phyloP scores from a whole-genome alignment of 768 basidiomycete genomes.

The Macrocybe gigantea region DNA sequence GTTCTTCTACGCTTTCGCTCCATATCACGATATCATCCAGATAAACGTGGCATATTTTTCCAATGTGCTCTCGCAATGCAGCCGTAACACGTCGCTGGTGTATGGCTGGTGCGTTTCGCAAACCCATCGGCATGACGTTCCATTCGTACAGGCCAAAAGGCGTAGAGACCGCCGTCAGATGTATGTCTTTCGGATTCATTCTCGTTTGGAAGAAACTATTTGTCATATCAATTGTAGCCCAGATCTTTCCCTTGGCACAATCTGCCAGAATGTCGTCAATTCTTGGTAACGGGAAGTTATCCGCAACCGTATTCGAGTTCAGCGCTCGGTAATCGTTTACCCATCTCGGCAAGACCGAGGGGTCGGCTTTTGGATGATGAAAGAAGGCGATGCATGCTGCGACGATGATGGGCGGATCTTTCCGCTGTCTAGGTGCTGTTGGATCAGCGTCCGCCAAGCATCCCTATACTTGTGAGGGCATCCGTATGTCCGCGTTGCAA shows the following conservation, averaged over 20 bases:
- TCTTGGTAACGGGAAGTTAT: conserved; percentile 19
- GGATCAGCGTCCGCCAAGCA: too few relatives aligned
- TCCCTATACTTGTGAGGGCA: too few relatives aligned
- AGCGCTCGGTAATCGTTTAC: conserved; percentile 20
- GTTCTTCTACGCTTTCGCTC: conserved; percentile 19
- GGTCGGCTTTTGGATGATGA: too few relatives aligned
- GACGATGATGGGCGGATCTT: too few relatives aligned
- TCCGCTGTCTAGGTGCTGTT: too few relatives aligned
- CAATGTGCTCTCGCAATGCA: conserved; percentile 26
- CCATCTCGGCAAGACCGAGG: too few relatives aligned
- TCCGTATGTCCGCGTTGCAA: too few relatives aligned
- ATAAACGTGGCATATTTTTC: conserved; percentile 34
- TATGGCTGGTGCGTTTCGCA: conserved; percentile 27
- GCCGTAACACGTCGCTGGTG: conserved; percentile 37
- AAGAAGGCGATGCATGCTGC: too few relatives aligned
- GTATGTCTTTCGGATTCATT: conserved; percentile 18
- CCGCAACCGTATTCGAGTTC: conserved; percentile 13
- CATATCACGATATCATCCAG: conserved; percentile 37
- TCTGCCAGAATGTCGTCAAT: conserved; percentile 22
- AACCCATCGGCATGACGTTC: conserved; percentile 33
- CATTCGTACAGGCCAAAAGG: conserved; percentile 37
- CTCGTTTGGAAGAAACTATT: conserved; percentile 35
- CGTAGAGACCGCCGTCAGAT: conserved; percentile 30
- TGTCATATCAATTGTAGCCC: conserved; percentile 28
- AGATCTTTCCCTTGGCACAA: conserved; percentile 20